Base-by-base conservation (phyloP, 192 early-diverging fungal genomes). In the Podila minutissima region DNA sequence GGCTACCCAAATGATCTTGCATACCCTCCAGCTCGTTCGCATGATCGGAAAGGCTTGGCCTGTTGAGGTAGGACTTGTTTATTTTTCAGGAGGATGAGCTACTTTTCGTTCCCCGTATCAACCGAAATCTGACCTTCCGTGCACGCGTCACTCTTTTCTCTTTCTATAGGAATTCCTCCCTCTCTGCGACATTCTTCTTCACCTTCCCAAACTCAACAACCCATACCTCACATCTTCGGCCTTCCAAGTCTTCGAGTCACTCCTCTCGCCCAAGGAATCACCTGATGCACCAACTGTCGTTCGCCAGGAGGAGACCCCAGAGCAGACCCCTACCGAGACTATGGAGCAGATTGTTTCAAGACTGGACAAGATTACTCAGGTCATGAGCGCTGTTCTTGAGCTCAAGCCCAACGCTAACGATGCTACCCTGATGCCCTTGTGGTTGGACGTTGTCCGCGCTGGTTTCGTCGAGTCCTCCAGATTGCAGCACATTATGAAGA, bases 361-460 rank as follows among this genome's bases (percentile, higher is more conserved):
- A 77, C 71, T 87, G 72, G 55, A 84, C 83, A 82, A 88, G 86
- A 82, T 88, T 78, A 82, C 84, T 72, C 72, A 74, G 76, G 73
- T 85, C 81, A 69, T 85, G 78, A 71, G 77, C 65, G 86, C 89
- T 11, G 85, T 94, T 8, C 84, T 89, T n/a, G 93, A 93, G 50
- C 88, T 98, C 28, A 93, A 93, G 72, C 97, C 97, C 58, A 93
- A 93, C 78, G 86, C 88, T 50, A 93, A 92, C 76, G 97, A 98
- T 74, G 88, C 90, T n/a, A 85, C 88, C 59, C 82, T 95, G 61
- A 89, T 91, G 72, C 94, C 95, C 55, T 75, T 93, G 19, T 97
- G 96, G 96, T 86, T 97, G 58, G 88, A 91, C 60, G 91, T 97
- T 55, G 88, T 97, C 15, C 85, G 88, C 35, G 90, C 90, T 68